These are phyloP conservation scores for Deinandra increscens DNA, from an alignment of 129 eudicot species.

Conservation along the genomic window DNA sequence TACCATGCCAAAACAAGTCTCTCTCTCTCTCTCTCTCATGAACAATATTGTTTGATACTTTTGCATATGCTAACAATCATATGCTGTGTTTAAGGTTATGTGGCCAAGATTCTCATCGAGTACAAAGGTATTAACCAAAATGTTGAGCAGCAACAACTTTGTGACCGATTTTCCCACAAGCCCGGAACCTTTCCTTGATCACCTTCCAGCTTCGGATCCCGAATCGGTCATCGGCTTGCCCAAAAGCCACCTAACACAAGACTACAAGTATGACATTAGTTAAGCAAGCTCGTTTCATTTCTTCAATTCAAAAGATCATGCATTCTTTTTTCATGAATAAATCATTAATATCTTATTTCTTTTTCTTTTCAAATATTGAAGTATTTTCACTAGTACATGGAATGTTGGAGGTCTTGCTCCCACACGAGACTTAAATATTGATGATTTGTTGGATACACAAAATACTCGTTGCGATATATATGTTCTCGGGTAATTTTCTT, in stretches of 20 bases:
- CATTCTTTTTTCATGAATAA: not conserved
- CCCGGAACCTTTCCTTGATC: conserved; percentile 16
- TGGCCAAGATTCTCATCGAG: conserved; percentile 61
- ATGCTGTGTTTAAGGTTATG: conserved; percentile 46
- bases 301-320: too few relatives aligned
- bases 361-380: conserved; percentile 13
- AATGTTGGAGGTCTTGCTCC: conserved; percentile 70
- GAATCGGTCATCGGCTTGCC: conserved; percentile 12
- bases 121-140: conserved; percentile 40
- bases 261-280: conserved; percentile 42
- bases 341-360: not conserved
- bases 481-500: conserved; percentile 51
- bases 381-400: conserved; percentile 65
- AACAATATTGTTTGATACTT: not conserved
- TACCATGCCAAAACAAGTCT: conserved; percentile 29
- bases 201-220: not conserved
- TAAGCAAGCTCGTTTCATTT: too few relatives aligned
- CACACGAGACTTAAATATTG: conserved; percentile 43
- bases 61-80: conserved; percentile 16
- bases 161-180: conserved; percentile 56
- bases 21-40: conserved; percentile 20
- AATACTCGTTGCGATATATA: conserved; percentile 49
- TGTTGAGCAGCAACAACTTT: conserved; percentile 42
- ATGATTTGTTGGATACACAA: conserved; percentile 46
- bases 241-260: conserved; percentile 28